Base-by-base conservation (phyloP, 345 rosid genomes). In the Eucalyptus pauciflora region DNA sequence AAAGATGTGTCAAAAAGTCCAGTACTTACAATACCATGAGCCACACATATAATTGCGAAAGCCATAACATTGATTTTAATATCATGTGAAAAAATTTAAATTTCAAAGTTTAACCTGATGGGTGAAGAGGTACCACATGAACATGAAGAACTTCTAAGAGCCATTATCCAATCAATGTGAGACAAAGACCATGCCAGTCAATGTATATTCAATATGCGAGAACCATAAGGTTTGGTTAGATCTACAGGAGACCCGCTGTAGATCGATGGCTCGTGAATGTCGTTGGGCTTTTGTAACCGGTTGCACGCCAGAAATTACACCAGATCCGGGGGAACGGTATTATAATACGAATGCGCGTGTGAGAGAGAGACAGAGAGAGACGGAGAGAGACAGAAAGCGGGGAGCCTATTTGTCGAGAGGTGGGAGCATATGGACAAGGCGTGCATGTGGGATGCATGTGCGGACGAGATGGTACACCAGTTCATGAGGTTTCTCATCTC, bases 51-150 rank as follows among this genome's bases (percentile, higher is more conserved):
- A 52, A 7, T 52, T 52, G 25, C 0, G 10, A 20, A 52, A 52
- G 58, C 22, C 54, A 17, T 51, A 51, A 3, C 54, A 51, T 51
- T 51, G 54, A 51, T 16, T 51, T 54, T 54, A 8, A 20, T 22
- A 22, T 54, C 25, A 22, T 22, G 13, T 24, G 12, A 56, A 3
- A 24, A 56, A 56, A 4, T 56, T 24, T 24, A 56, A 56, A 56
- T 2, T 4, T 56, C 29, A 56, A 56, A 56, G 10, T 8, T 52
- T 52, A 20, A 52, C 20, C 0, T 7, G 2, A 52, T 52, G 24
- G 24, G 5, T 52, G 2, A 52, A 52, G 10, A 20, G 1, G 2
- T 20, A 52, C 2, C 4, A 52, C 4, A 20, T 52, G 10, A 52
- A 20, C 4, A 52, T 52, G 2, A 52, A 52, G 5, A 52, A 20